Evolutionary conservation across 139 green algal species (phyloP), one percentile per base, ranked within the genome.

Genomic region (Micractinium conductrix): DNA sequence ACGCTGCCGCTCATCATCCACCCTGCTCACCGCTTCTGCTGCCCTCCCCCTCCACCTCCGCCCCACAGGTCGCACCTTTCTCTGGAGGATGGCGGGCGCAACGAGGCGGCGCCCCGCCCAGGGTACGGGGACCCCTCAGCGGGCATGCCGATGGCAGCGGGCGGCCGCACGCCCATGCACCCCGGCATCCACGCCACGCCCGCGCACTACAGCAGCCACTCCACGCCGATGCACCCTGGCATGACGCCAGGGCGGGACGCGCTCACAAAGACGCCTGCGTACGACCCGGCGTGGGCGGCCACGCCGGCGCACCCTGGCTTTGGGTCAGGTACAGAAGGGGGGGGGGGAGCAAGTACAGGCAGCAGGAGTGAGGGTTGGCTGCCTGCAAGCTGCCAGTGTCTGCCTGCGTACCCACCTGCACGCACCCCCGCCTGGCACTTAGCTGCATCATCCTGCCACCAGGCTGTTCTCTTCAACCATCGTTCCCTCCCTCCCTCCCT

Each of bases 161-260:
- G 78, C 26, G 78, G 84, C 67, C 75, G 80, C 42, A 92, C 88
- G 14, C 90, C 90, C 3, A 63, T 84, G 40, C 91, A 93, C 80
- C 78, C 80, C 14, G 89, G 89, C 63, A 84, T 83, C 37, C 80
- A 30, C 22, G 86, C 84, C 72, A 93, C 90, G 16, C 90, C 90
- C 58, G 73, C 79, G 58, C 87, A 92, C 55, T 79, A 87, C 80
- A 84, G 35, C 45, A 35, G 45, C 21, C 72, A 43, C 48, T 63
- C 83, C 28, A 94, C 89, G 19, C 91, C 89, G 2, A 38, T 90
- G 85, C 91, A 95, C 73, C 91, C 92, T 17, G 83, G 80, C 74
- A 93, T 93, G 86, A 96, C 92, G 33, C 93, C 93, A 28, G 68
- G 79, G 1, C 84, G 93, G 65, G 87, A 90, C 26, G 55, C 81